These are phyloP conservation scores for Nicotiana sylvestris DNA, from an alignment of 257 asterid species.

Conservation along the genomic window DNA sequence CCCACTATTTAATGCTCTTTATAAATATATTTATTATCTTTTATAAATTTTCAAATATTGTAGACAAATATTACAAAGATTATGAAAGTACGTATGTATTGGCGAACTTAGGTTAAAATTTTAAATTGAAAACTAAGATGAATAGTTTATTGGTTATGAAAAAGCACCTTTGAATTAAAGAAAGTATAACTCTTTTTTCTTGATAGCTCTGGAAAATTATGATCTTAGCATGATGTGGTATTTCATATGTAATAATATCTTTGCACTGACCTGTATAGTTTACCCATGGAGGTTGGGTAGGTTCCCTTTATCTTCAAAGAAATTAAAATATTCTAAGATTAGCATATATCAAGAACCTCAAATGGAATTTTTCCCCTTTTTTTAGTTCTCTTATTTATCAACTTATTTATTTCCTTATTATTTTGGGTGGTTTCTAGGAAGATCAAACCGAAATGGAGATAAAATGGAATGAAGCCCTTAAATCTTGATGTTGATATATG, in stretches of 20 bases:
- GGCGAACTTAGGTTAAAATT: not conserved
- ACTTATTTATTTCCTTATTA: not conserved
- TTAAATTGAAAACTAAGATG: not conserved
- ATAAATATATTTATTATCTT: not conserved
- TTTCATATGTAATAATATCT: not conserved
- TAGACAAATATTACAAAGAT: not conserved
- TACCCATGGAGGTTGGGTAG: not conserved
- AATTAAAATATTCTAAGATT: not conserved
- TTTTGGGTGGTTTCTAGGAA: not conserved
- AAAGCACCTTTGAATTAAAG: too few species aligned
- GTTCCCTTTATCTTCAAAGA: not conserved
- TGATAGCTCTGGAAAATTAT: not conserved
- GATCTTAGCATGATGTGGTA: not conserved
- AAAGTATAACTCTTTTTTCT: too few species aligned
- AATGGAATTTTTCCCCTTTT: not conserved
- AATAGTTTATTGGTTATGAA: not conserved
- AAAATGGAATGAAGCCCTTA: not conserved
- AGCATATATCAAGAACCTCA: not conserved
- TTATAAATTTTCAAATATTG: not conserved
- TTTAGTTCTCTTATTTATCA: not conserved
- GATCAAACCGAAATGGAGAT: not conserved
- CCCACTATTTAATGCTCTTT: not conserved
- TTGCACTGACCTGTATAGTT: not conserved
- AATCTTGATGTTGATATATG: conserved; percentile 18
- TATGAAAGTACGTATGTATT: not conserved